Conservation (phyloP, 352 stramenopile genomes). For the Phytophthora macrochlamydospora region DNA sequence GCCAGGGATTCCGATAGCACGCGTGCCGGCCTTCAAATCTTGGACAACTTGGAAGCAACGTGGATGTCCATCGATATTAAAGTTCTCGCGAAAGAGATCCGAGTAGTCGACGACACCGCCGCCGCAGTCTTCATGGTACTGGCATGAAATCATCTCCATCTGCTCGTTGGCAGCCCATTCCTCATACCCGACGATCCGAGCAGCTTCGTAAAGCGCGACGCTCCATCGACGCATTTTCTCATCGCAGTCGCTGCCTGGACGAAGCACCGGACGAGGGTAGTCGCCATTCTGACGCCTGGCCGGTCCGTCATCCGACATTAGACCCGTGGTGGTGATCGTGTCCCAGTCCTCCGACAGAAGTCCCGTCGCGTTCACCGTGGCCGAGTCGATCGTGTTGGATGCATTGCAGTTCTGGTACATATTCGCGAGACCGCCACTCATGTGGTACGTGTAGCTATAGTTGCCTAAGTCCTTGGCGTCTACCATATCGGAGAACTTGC, state of each 20-base stretch:
- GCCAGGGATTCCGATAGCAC: slow-evolving; percentile 38
- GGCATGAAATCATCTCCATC: slow-evolving; percentile 44
- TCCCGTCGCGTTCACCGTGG: not conserved
- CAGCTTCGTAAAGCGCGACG: slow-evolving; percentile 35
- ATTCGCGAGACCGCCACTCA: slow-evolving; percentile 28
- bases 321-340: not conserved
- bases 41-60: slow-evolving; percentile 39
- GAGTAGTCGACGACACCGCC: slow-evolving; percentile 34
- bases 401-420: slow-evolving; percentile 44
- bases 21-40: slow-evolving; percentile 21
- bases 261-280: not conserved
- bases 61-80: slow-evolving; percentile 32
- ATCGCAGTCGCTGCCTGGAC: slow-evolving; percentile 7
- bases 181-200: slow-evolving; percentile 34
- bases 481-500: slow-evolving; percentile 27
- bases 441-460: slow-evolving; percentile 50
- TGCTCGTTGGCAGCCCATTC: slow-evolving; percentile 25
- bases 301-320: not conserved
- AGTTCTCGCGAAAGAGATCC: slow-evolving; percentile 38
- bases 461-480: slow-evolving; percentile 37
- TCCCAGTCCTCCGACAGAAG: not conserved
- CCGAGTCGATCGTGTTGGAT: slow-evolving; percentile 20
- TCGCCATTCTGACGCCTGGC: not conserved
- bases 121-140: slow-evolving; percentile 40
- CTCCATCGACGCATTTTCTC: slow-evolving; percentile 27